These are phyloP conservation scores for Fusarium sp. DNA, from an alignment of 2,329 filamentous ascomycete genomes.

Conservation along the genomic window DNA sequence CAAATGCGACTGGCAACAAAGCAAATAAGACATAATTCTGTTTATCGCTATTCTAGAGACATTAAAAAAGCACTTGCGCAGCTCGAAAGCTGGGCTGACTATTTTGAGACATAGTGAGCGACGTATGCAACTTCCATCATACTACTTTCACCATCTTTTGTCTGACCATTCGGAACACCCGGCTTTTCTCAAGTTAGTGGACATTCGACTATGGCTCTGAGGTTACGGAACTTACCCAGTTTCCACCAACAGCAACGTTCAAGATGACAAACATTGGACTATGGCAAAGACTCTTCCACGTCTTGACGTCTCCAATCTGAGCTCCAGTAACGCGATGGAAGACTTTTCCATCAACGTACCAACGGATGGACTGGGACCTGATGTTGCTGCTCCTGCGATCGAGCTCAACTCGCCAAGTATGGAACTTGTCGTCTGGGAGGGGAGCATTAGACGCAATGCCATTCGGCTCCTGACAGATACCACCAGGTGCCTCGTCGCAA, in stretches of 20 bases:
- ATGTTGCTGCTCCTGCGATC: constrained; percentile 64
- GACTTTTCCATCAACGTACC: constrained; percentile 62
- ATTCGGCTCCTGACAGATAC: constrained; percentile 66
- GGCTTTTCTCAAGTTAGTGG: constrained; percentile 55
- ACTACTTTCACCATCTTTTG: constrained; percentile 61
- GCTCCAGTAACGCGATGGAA: constrained; percentile 62
- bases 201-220: rapidly evolving
- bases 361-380: constrained; percentile 65
- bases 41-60: background rate
- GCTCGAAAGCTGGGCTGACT: background rate
- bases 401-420: constrained; percentile 66
- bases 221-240: constrained; percentile 60
- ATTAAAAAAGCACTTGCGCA: background rate
- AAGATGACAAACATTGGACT: constrained; percentile 67
- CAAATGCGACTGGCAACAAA: too few relatives aligned
- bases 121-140: constrained; percentile 69
- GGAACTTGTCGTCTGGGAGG: constrained; percentile 61
- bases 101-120: constrained; percentile 57
- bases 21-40: background rate
- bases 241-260: constrained; percentile 70
- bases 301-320: constrained; percentile 59
- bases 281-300: constrained; percentile 67
- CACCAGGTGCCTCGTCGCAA: constrained; percentile 63
- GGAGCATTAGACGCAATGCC: constrained; percentile 57
- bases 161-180: constrained; percentile 63